Conservation (phyloP, 345 rosid genomes). For the Syzygium aqueum region DNA sequence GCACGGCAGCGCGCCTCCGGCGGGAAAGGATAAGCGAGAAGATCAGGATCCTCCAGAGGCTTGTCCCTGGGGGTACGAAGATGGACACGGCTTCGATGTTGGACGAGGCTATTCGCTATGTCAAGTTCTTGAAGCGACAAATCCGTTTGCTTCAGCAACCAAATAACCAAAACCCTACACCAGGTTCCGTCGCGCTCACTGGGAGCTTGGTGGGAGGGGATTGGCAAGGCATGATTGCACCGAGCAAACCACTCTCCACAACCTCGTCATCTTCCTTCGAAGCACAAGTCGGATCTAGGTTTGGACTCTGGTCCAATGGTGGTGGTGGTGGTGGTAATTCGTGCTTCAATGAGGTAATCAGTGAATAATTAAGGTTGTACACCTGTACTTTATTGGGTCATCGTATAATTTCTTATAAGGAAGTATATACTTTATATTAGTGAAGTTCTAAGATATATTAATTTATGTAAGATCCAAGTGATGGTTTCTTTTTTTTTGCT, state of each 20-base stretch:
- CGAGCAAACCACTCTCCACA: not conserved
- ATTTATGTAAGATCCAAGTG: not conserved
- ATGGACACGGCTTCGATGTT: constrained; percentile 98
- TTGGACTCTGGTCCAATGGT: not conserved
- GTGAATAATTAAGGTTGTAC: not conserved
- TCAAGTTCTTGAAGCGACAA: constrained; percentile 88
- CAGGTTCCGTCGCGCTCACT: not conserved
- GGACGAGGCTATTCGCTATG: constrained; percentile 85
- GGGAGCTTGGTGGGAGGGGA: not conserved
- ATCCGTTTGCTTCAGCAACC: constrained; percentile 57
- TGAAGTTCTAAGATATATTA: not conserved
- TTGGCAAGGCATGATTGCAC: not conserved
- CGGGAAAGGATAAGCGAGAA: constrained; percentile 91
- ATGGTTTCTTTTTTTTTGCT: too few species aligned
- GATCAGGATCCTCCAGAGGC: constrained; percentile 80
- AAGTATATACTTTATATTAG: not conserved
- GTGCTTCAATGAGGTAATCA: constrained; percentile 6
- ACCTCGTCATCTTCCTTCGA: constrained; percentile 1
- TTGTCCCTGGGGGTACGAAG: constrained; percentile 92
- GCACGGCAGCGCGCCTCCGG: constrained; percentile 90
- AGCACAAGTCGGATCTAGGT: not conserved
- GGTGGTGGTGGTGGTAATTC: not conserved
- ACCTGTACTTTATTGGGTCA: not conserved
- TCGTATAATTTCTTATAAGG: not conserved
- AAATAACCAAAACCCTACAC: constrained; percentile 7